Conservation (phyloP, 2,329 filamentous ascomycete genomes). For the Helminthosporium solani region DNA sequence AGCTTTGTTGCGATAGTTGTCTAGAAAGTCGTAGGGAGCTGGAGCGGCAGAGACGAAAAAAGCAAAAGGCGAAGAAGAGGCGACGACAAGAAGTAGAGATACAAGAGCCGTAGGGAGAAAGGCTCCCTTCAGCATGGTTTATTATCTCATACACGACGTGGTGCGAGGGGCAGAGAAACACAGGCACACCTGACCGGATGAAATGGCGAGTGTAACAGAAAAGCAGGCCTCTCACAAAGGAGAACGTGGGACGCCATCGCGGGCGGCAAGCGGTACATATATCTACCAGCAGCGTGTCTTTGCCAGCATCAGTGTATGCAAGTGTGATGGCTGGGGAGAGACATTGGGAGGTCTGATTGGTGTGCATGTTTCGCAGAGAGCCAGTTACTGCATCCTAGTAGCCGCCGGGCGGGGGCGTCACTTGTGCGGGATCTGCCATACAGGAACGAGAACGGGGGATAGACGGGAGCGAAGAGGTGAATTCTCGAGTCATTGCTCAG, state of each 20-base stretch:
- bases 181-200: slow-evolving; percentile 24
- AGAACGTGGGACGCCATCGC: background rate
- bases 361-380: slow-evolving; percentile 25
- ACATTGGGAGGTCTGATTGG: slow-evolving; percentile 31
- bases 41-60: slow-evolving; percentile 6
- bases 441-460: slow-evolving; percentile 2
- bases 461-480: slow-evolving; percentile 1
- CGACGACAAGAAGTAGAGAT: slow-evolving; percentile 1
- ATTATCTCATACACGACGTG: background rate
- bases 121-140: background rate
- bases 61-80: background rate
- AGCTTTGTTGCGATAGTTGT: slow-evolving; percentile 15
- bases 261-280: slow-evolving; percentile 25
- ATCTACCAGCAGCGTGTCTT: slow-evolving; percentile 8
- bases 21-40: slow-evolving; percentile 13
- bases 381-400: slow-evolving; percentile 33
- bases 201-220: slow-evolving; percentile 26
- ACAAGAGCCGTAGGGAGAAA: slow-evolving; percentile 2
- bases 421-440: slow-evolving; percentile 5
- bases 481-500: background rate
- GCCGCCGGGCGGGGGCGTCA: slow-evolving; percentile 36
- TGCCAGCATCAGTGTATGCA: slow-evolving; percentile 13
- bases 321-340: slow-evolving; percentile 25
- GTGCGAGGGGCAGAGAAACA: slow-evolving; percentile 22
- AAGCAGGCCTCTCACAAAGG: slow-evolving; percentile 6